Evolutionary conservation across 1,284 basidiomycete species (phyloP).

Genomic region (Phellinidium pouzarii): DNA sequence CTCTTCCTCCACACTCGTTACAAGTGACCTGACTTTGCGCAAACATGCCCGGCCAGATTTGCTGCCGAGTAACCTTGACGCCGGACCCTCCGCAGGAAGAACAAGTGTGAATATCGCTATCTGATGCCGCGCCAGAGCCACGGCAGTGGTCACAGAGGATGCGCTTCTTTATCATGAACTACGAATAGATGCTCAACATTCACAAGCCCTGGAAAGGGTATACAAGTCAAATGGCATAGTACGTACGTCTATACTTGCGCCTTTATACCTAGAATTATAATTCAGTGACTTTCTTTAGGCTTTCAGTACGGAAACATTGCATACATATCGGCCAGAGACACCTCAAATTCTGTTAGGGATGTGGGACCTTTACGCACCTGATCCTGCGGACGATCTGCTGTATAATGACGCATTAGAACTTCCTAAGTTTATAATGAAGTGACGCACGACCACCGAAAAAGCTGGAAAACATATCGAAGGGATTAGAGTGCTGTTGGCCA

Average conservation of each 20-base stretch:
- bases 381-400: slow-evolving; percentile 42
- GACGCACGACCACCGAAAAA: slow-evolving; percentile 81
- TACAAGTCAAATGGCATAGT: not conserved
- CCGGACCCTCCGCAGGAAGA: slow-evolving; percentile 78
- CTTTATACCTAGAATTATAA: slow-evolving; percentile 50
- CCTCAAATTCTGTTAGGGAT: slow-evolving; percentile 81
- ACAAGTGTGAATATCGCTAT: slow-evolving; percentile 80
- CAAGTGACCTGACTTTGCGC: slow-evolving; percentile 73
- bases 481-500: slow-evolving; percentile 67
- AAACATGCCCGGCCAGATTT: slow-evolving; percentile 94
- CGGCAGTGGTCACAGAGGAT: slow-evolving; percentile 91
- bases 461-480: slow-evolving; percentile 88
- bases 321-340: slow-evolving; percentile 78
- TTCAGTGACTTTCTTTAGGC: slow-evolving; percentile 14
- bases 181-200: not conserved
- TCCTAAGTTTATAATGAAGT: slow-evolving; percentile 24
- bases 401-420: slow-evolving; percentile 17
- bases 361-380: slow-evolving; percentile 79
- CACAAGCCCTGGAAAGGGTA: not conserved
- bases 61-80: slow-evolving; percentile 79
- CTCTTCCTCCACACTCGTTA: slow-evolving; percentile 77
- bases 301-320: slow-evolving; percentile 22
- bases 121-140: slow-evolving; percentile 85
- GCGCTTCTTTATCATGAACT: slow-evolving; percentile 87
- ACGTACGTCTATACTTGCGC: slow-evolving; percentile 75